phyloP scores from a whole-genome alignment of 257 asterid species.

The Coffea eugenioides region DNA sequence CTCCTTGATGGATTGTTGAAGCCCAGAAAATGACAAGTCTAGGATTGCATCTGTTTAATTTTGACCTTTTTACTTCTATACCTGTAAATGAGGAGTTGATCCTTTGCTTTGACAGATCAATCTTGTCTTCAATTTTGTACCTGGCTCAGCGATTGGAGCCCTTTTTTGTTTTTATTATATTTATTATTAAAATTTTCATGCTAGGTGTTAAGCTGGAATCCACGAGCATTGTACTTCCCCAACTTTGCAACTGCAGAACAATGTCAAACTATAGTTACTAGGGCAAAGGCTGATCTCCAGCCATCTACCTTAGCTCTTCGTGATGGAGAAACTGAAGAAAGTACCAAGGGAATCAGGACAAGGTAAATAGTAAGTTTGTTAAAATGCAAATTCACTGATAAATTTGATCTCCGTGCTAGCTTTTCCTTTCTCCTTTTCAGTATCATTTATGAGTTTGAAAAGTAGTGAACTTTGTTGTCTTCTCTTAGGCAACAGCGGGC shows the following conservation, averaged over 20 bases:
- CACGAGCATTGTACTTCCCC: constrained; percentile 82
- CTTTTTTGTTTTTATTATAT: not conserved
- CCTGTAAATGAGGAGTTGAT: not conserved
- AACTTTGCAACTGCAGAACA: constrained; percentile 85
- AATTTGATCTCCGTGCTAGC: not conserved
- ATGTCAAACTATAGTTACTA: constrained; percentile 58
- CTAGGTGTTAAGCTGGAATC: constrained; percentile 89
- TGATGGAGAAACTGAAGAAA: constrained; percentile 79
- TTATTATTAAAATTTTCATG: constrained; percentile 2
- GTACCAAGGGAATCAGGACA: constrained; percentile 83
- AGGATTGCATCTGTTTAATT: not conserved
- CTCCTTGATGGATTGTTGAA: not conserved
- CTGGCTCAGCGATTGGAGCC: not conserved
- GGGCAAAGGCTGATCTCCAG: constrained; percentile 52
- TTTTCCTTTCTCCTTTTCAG: not conserved
- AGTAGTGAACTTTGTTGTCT: not conserved
- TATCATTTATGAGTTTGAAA: not conserved
- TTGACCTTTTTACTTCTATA: not conserved
- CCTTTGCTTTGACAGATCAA: not conserved
- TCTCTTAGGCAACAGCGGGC: not conserved
- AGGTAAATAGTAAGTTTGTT: constrained; percentile 46
- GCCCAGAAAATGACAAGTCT: not conserved
- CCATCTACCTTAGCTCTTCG: constrained; percentile 88
- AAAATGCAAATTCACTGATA: not conserved
- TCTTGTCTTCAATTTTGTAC: not conserved